These are phyloP conservation scores for Hebeloma cylindrosporum DNA, from an alignment of 768 basidiomycete species.

Conservation along the genomic window DNA sequence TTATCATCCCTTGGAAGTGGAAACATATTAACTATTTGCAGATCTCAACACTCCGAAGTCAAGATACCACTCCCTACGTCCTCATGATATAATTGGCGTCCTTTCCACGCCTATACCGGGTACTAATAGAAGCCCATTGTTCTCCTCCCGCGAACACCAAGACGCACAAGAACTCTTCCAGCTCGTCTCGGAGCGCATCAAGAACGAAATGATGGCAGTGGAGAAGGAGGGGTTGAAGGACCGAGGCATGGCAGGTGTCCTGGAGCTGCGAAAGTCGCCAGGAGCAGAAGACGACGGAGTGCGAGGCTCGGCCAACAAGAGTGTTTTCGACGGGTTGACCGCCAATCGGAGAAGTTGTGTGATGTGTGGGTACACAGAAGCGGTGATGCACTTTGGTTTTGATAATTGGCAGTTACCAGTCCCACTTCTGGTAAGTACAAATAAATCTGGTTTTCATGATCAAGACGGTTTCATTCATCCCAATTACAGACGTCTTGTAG, in stretches of 20 bases:
- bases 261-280: constrained; percentile 19
- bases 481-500: constrained; percentile 55
- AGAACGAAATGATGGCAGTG: constrained; percentile 76
- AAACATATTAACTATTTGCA: constrained; percentile 25
- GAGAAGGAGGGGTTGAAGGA: constrained; percentile 70
- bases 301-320: constrained; percentile 39
- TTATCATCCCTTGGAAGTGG: constrained; percentile 20
- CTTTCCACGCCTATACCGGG: constrained; percentile 47
- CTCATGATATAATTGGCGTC: constrained; percentile 68
- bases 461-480: constrained; percentile 4
- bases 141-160: constrained; percentile 92
- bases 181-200: constrained; percentile 85
- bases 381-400: constrained; percentile 88
- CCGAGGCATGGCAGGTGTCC: constrained; percentile 66
- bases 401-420: constrained; percentile 83
- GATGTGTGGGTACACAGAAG: constrained; percentile 90
- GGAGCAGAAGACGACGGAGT: constrained; percentile 33
- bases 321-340: constrained; percentile 87
- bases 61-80: constrained; percentile 64
- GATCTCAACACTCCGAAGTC: constrained; percentile 65
- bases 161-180: constrained; percentile 99
- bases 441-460: not conserved
- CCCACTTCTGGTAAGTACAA: constrained; percentile 56
- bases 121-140: constrained; percentile 56
- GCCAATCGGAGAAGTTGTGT: constrained; percentile 88